Evolutionary conservation across 2,329 filamentous ascomycete species (phyloP), one percentile per base, ranked within the genome.

Genomic region (Biscogniauxia marginata): DNA sequence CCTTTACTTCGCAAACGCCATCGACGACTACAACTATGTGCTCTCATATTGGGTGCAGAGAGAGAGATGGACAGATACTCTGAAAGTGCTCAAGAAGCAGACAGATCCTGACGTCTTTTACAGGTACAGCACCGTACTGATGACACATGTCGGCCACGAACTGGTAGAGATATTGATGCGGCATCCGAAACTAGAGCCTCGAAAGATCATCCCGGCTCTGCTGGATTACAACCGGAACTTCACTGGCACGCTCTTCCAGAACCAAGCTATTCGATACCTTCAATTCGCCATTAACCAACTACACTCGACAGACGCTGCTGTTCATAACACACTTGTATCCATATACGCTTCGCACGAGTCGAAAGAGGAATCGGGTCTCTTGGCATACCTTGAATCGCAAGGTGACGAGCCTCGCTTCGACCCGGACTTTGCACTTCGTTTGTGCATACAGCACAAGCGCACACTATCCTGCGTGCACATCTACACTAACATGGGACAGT

Each of bases 1-100:
- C 2, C 80, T 99, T 0, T 95, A 87, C 75, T 99, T 93, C 74
- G 95, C 95, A 19, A 95, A 89, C 56, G 85, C 89, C 6, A 82
- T 96, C 48, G 89, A 93, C 66, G 95, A 99, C 72, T 92, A 95
- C 75, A 91, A 96, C 71, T 99, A 96, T 69, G 92, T 98, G 20
- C 78, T 99, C 13, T 90, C 91, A 8, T 99, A 99, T 74, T 99
- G 95, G 95, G 89, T 98, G 18, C 95, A 98, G 73, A 84, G 93
- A 57, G 95, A 98, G 74, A 85, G 90, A 65, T 99, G 95, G 95
- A 76, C 79, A 4, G 92, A 97, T 66, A 91, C 92, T 2, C 79
- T 99, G 63, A 84, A 85, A 54, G 92, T 98, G 44, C 80, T 99
- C 52, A 96, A 97, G 76, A 92, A 90, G 73, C 95, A 99, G 74